These are phyloP conservation scores for Yarrowia sp. DNA, from an alignment of 805 yeast species.

Conservation along the genomic window DNA sequence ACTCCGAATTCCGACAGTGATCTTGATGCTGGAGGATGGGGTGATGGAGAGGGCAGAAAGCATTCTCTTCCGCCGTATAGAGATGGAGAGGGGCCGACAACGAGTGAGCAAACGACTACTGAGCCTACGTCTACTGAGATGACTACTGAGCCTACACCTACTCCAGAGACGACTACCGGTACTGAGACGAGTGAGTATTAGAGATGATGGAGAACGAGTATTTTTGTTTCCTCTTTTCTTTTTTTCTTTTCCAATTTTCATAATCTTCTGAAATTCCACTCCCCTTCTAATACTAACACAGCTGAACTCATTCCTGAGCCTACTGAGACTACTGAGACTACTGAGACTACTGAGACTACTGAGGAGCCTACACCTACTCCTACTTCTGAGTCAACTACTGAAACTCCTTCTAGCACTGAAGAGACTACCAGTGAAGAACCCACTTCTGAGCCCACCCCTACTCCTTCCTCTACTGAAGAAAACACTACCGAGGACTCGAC, in stretches of 20 bases:
- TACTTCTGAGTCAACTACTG: neutral
- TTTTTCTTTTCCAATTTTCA: too few relatives aligned
- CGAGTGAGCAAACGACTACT: neutral
- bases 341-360: neutral
- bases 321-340: neutral
- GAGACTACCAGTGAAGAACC: neutral
- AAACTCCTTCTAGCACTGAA: neutral
- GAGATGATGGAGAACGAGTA: too few relatives aligned
- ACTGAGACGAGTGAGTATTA: neutral
- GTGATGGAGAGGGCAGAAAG: constrained; percentile 5
- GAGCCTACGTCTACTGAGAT: neutral
- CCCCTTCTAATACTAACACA: too few relatives aligned
- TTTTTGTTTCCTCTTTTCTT: too few relatives aligned
- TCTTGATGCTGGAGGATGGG: constrained; percentile 1
- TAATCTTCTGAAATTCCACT: neutral
- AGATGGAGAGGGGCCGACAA: neutral
- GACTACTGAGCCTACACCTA: neutral
- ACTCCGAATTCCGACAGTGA: neutral
- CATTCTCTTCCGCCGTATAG: neutral
- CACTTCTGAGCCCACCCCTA: neutral
- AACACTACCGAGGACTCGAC: neutral
- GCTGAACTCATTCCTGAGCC: neutral
- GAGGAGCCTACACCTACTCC: neutral
- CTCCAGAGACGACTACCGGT: constrained; percentile 1
- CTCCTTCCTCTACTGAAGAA: neutral